These are phyloP conservation scores for Inga laurina DNA, from an alignment of 306 rosid genomes.

Conservation along the genomic window DNA sequence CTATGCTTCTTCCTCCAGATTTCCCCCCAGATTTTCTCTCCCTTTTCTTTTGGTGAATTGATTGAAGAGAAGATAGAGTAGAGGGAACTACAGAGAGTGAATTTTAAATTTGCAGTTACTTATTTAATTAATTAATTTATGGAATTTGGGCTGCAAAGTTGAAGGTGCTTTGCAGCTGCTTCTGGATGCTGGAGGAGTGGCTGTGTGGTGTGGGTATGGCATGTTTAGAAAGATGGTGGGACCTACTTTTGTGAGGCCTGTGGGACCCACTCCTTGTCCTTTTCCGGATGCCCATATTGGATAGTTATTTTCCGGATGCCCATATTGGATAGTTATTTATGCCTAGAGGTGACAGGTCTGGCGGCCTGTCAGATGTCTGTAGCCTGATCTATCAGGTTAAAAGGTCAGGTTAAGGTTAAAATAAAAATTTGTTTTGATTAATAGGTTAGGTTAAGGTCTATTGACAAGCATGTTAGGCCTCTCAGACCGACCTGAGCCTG, in stretches of 20 bases:
- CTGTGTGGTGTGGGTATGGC: slow-evolving; percentile 6
- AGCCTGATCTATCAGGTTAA: too few species aligned
- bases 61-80: background rate
- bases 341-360: too few species aligned
- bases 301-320: background rate
- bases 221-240: slow-evolving; percentile 29
- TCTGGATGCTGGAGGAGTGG: slow-evolving; percentile 44
- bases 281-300: too few species aligned
- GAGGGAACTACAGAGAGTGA: slow-evolving; percentile 2
- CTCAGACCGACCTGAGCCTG: too few species aligned
- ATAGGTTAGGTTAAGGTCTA: too few species aligned
- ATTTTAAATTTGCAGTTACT: background rate
- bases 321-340: background rate
- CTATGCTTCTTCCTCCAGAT: slow-evolving; percentile 42
- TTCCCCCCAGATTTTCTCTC: background rate
- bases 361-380: too few species aligned
- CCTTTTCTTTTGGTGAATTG: slow-evolving; percentile 8
- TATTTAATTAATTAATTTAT: background rate
- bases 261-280: slow-evolving; percentile 30
- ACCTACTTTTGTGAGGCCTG: background rate
- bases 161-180: slow-evolving; percentile 60
- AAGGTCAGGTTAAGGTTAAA: too few species aligned
- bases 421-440: too few species aligned
- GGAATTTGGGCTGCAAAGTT: slow-evolving; percentile 24
- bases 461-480: too few species aligned